These are phyloP conservation scores for Hyaloscypha finlandica DNA, from an alignment of 495 filamentous ascomycete species.

Conservation along the genomic window DNA sequence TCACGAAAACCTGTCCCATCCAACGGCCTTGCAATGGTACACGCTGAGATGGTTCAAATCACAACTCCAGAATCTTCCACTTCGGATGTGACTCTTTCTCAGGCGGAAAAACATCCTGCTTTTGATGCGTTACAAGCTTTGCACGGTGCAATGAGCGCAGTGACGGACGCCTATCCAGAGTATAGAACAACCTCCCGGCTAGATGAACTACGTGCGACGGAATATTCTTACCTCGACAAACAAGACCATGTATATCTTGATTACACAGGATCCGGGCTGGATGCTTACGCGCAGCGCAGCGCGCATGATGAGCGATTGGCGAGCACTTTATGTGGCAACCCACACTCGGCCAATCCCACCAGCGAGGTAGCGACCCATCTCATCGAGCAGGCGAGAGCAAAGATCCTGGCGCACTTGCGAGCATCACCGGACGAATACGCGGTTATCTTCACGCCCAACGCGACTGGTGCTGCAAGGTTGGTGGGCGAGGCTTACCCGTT, in stretches of 20 bases:
- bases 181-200: conserved; percentile 33
- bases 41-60: background rate
- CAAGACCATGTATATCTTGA: conserved; percentile 40
- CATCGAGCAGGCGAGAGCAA: conserved; percentile 47
- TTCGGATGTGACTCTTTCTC: background rate
- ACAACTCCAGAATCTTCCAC: background rate
- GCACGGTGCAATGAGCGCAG: no score
- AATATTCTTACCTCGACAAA: conserved; percentile 38
- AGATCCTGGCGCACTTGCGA: conserved; percentile 54
- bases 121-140: no score
- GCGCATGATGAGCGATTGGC: conserved; percentile 33
- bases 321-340: conserved; percentile 55
- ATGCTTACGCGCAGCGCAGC: conserved; percentile 31
- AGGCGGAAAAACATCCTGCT: no score
- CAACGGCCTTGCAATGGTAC: background rate
- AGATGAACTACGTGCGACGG: conserved; percentile 31
- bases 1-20: no score
- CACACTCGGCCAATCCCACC: conserved; percentile 57
- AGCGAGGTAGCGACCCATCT: conserved; percentile 46
- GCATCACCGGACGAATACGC: conserved; percentile 58
- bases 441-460: conserved; percentile 63
- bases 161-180: conserved; percentile 28
- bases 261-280: conserved; percentile 39
- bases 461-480: conserved; percentile 59
- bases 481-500: conserved; percentile 51